Conservation (phyloP, 73 alveolate genomes). For the Paramecium octaurelia region DNA sequence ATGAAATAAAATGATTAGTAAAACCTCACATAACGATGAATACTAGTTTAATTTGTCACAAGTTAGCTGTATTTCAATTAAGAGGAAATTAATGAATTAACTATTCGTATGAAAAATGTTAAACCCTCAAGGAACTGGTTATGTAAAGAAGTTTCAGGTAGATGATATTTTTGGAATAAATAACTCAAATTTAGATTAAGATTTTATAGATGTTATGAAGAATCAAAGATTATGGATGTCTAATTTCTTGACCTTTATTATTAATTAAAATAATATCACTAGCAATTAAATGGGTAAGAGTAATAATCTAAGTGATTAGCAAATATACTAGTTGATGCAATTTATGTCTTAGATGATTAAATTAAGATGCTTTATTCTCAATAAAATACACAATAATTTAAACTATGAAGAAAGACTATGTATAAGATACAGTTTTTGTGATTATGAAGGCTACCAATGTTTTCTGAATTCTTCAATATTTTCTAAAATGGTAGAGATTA, state of each 20-base stretch:
- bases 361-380: slow-evolving; percentile 52
- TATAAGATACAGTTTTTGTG: slow-evolving; percentile 63
- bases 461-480: neutral
- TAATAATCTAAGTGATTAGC: neutral
- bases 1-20: neutral
- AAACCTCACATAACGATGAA: neutral
- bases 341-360: slow-evolving; percentile 72
- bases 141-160: neutral
- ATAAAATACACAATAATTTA: slow-evolving; percentile 56
- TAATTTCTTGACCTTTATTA: neutral
- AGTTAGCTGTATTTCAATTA: neutral
- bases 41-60: neutral
- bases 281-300: neutral
- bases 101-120: neutral
- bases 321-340: slow-evolving; percentile 65
- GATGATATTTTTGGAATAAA: neutral
- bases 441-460: slow-evolving; percentile 42
- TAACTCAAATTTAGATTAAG: neutral
- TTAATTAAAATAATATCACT: neutral
- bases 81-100: neutral
- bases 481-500: slow-evolving; percentile 20
- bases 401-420: slow-evolving; percentile 64
- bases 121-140: neutral
- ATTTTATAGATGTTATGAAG: too few relatives aligned
- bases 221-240: neutral